Evolutionary conservation across 139 green algal genomes (phyloP), one percentile per base, ranked within the genome.

Genomic region (Desmodesmus armatus): DNA sequence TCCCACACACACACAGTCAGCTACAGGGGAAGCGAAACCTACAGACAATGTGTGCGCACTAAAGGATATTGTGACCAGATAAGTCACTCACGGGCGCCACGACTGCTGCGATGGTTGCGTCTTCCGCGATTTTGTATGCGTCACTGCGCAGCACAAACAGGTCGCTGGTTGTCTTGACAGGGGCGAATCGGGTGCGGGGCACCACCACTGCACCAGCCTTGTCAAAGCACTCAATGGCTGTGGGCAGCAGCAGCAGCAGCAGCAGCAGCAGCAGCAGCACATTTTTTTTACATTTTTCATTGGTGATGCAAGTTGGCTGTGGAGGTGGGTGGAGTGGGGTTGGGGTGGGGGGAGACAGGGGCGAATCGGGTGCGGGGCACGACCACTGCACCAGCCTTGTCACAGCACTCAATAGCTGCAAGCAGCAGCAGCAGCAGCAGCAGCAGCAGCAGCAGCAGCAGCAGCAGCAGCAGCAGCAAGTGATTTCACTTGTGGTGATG

Each of bases 101-200:
- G 3, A 74, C 81, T 27, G 94, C 89, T 72, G 92, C 90, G 35
- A 98, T 88, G 33, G 95, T 98, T 53, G 83, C 85, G 58, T 87
- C 92, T 77, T 93, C 87, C 0, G 92, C 94, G 55, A 98, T 91
- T 15, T 43, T 79, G 92, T 92, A 96, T 2, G 73, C 89, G 31
- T 96, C 93, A 27, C 80, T 93, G 44, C 94, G 91, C 83, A 98
- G 93, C 49, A 91, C 91, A 80, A 98, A 97, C 4, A 98, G 91
- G 88, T 98, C 96, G 63, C 86, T 93, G 92, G 69, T 80, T 21
- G 96, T 98, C 92, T 98, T 98, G 53, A 98, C 96, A n/a, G 96
- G 96, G 9, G 96, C 94, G 74, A 98, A 98, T 49, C 96, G 94
- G 0, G 92, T 90, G 60, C 96, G 93, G 0, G 96, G 96, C 55